Evolutionary conservation across 2,329 filamentous ascomycete genomes (phyloP).

Genomic region (Coniella vitis): DNA sequence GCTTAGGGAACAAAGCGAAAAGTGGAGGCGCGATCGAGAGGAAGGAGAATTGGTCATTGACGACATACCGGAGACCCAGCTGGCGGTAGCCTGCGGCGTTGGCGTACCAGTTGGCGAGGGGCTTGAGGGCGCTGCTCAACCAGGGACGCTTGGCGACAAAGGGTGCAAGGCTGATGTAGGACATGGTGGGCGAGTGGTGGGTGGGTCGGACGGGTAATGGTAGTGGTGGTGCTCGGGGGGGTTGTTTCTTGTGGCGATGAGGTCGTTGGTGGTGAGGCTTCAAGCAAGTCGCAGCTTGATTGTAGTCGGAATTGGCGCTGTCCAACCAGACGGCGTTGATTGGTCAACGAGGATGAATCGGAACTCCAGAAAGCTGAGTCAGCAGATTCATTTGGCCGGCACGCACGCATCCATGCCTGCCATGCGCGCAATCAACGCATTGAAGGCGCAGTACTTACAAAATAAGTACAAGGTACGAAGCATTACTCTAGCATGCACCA

Average conservation of each 20-base stretch:
- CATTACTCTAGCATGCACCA: too few relatives aligned
- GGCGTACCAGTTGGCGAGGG: constrained; percentile 81
- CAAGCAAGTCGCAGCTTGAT: background rate
- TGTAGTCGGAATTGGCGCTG: constrained; percentile 2
- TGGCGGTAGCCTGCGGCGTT: constrained; percentile 88
- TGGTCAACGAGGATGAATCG: constrained; percentile 2
- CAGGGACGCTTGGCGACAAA: constrained; percentile 80
- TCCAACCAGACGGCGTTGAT: background rate
- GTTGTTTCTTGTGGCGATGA: constrained; percentile 16
- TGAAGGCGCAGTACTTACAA: too few relatives aligned
- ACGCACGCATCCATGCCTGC: too few relatives aligned
- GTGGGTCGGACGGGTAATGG: background rate
- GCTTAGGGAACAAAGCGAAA: background rate
- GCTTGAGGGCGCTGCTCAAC: constrained; percentile 72
- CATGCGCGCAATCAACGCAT: too few relatives aligned
- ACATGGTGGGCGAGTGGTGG: constrained; percentile 43
- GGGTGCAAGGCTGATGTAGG: constrained; percentile 64
- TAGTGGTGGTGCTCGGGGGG: constrained; percentile 23
- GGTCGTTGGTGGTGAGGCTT: constrained; percentile 13
- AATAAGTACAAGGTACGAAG: background rate
- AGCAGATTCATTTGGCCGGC: background rate
- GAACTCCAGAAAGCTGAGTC: background rate
- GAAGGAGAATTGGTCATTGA: constrained; percentile 5
- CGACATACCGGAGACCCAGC: constrained; percentile 73
- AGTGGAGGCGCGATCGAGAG: background rate